These are phyloP conservation scores for Saxophila tyrrhenica DNA, from an alignment of 495 filamentous ascomycete genomes.

Conservation along the genomic window DNA sequence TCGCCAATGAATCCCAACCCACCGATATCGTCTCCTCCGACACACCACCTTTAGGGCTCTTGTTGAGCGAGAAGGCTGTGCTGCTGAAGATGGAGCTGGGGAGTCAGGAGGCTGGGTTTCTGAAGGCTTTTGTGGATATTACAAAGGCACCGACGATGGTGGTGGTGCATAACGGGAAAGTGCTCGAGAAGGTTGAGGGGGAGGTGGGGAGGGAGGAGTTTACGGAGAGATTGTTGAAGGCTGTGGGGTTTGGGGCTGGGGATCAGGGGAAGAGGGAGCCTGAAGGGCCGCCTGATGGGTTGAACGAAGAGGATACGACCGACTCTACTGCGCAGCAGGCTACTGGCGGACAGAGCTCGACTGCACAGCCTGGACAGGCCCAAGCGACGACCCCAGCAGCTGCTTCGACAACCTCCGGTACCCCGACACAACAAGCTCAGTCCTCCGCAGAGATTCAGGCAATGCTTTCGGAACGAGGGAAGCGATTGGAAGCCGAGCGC, in stretches of 20 bases:
- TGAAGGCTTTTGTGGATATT: slow-evolving; percentile 70
- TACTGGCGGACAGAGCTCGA: not conserved
- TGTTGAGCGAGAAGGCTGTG: slow-evolving; percentile 49
- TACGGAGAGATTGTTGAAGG: slow-evolving; percentile 5
- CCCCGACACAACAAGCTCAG: not conserved
- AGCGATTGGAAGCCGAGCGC: slow-evolving; percentile 16
- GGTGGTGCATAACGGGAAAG: slow-evolving; percentile 44
- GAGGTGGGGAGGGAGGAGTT: slow-evolving; percentile 12
- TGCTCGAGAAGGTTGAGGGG: slow-evolving; percentile 12
- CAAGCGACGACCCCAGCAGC: not conserved
- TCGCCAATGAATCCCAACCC: slow-evolving; percentile 46
- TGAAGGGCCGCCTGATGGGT: not conserved
- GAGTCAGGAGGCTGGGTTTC: slow-evolving; percentile 66
- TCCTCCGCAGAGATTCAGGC: not conserved
- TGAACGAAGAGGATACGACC: not conserved
- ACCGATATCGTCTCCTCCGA: not conserved
- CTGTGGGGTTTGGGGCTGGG: slow-evolving; percentile 1
- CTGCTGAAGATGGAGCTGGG: slow-evolving; percentile 55
- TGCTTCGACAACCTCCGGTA: not conserved
- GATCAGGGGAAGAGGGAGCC: not conserved
- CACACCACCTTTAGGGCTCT: slow-evolving; percentile 29
- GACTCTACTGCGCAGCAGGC: not conserved
- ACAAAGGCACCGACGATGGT: slow-evolving; percentile 62
- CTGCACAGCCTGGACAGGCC: not conserved
- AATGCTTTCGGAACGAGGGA: slow-evolving; percentile 15